Evolutionary conservation across 1,139 yeast genomes (phyloP).

Genomic region (Geotrichum europaeum): DNA sequence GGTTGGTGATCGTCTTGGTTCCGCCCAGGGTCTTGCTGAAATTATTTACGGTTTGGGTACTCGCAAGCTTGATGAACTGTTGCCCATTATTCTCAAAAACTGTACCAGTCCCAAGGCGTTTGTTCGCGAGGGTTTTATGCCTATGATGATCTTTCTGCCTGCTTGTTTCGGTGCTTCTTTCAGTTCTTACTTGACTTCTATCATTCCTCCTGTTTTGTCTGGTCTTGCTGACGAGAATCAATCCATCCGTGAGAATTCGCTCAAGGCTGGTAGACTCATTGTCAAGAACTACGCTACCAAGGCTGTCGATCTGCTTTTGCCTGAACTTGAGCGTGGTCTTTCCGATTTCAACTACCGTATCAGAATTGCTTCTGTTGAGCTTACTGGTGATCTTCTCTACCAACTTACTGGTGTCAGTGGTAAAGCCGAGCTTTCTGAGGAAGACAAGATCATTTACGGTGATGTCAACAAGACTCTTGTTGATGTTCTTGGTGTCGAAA

Average conservation of each 20-base stretch:
- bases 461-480: constrained; percentile 63
- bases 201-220: constrained; percentile 82
- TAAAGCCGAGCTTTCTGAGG: constrained; percentile 36
- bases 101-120: constrained; percentile 61
- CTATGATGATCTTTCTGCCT: constrained; percentile 80
- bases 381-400: constrained; percentile 93
- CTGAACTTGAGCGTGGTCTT: constrained; percentile 88
- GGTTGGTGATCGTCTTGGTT: constrained; percentile 90
- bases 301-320: constrained; percentile 88
- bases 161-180: constrained; percentile 92
- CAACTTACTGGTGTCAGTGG: constrained; percentile 77
- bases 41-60: constrained; percentile 89
- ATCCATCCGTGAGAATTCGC: constrained; percentile 79
- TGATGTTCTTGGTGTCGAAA: constrained; percentile 77
- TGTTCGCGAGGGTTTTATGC: constrained; percentile 90
- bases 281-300: constrained; percentile 88
- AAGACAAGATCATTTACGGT: constrained; percentile 49
- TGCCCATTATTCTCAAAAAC: constrained; percentile 74
- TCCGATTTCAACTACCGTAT: constrained; percentile 80
- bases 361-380: constrained; percentile 88
- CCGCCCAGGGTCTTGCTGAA: constrained; percentile 95
- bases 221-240: constrained; percentile 91
- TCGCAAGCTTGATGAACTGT: constrained; percentile 75
- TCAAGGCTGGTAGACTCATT: constrained; percentile 88
- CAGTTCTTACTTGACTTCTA: constrained; percentile 77